Base-by-base conservation (phyloP, 768 basidiomycete genomes). In the Hypsizygus marmoreus region DNA sequence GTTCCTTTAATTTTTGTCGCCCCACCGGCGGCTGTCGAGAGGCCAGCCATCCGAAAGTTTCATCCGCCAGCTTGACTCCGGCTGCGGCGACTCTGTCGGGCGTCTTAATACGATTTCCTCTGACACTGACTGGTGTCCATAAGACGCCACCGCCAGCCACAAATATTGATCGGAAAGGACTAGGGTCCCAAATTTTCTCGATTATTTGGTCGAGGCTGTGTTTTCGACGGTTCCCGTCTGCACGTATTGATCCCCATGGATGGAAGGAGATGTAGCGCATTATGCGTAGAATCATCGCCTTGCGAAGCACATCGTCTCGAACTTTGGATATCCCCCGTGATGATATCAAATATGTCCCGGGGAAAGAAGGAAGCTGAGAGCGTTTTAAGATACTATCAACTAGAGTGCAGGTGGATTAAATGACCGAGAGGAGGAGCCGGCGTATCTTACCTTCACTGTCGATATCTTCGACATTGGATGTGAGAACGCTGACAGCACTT, bases 161-260 rank as follows among this genome's bases (percentile, higher is more conserved):
- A 48, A 86, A 85, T 28, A 48, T 55, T 6, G 53, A 43, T 0
- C 45, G 26, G 12, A 61, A 61, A 3, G 66, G 64, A 14, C 70
- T 43, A 7, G 60, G 58, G 3, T 58, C 38, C 77, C 80, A 87
- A 5, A 91, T 50, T 5, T 65, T 66, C 10, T 62, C 38, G 14
- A 77, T 59, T 45, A 91, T 79, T 28, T 71, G 71, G 1, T 67
- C 50, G 22, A 86, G 60, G 39, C 74, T 76, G 5, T 45, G 51
- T 30, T 58, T 61, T 7, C 79, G 74, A 25, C 90, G 75, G 47
- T 75, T 65, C 2, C 74, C 80, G 52, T 89, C 82, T 2, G 89
- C 79, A 6, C 70, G 75, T 13, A 75, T 56, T 36, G 81, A 80
- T 4, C 91, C 91, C 91, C 91, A 93, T 2, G 88, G 84, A 29